Percentiles rank a stretch among this genome's conserved stretches.
phyloP scores from a whole-genome alignment of 139 green algal genomes.

The Diplosphaera chodatii region DNA sequence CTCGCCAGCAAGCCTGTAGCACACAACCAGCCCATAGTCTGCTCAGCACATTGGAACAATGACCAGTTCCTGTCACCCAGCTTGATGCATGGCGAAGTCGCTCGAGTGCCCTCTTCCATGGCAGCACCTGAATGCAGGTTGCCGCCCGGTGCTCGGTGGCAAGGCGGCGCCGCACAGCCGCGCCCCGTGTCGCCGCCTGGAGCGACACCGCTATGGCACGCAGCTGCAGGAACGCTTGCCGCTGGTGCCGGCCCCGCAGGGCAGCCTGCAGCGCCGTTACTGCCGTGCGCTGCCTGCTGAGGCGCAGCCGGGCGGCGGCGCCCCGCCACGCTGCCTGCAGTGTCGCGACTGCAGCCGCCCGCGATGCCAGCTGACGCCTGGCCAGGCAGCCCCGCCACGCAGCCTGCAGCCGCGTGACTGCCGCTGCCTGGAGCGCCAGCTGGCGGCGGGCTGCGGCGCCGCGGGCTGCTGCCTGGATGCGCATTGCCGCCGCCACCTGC shows the following conservation, averaged over 20 bases:
- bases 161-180: background rate
- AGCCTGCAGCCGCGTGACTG: constrained; percentile 4
- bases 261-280: constrained; percentile 28
- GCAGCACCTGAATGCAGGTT: background rate
- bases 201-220: background rate
- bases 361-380: constrained; percentile 19
- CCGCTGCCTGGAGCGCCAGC: background rate
- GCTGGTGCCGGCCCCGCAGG: constrained; percentile 9
- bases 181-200: constrained; percentile 20
- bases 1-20: too few relatives aligned
- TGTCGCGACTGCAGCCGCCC: constrained; percentile 13
- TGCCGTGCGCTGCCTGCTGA: constrained; percentile 5
- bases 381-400: constrained; percentile 11
- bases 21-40: too few relatives aligned
- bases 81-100: too few relatives aligned
- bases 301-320: background rate
- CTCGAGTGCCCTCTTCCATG: too few relatives aligned
- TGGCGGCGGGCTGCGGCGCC: background rate
- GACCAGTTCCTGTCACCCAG: too few relatives aligned
- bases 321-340: constrained; percentile 27
- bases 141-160: background rate
- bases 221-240: background rate
- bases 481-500: constrained; percentile 11
- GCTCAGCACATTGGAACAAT: too few relatives aligned
- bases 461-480: constrained; percentile 3